A percentile compares a stretch with the other conserved stretches of the same genome.
Evolutionary conservation across 305 asterid species (phyloP).

Genomic region (Rubia balearica): DNA sequence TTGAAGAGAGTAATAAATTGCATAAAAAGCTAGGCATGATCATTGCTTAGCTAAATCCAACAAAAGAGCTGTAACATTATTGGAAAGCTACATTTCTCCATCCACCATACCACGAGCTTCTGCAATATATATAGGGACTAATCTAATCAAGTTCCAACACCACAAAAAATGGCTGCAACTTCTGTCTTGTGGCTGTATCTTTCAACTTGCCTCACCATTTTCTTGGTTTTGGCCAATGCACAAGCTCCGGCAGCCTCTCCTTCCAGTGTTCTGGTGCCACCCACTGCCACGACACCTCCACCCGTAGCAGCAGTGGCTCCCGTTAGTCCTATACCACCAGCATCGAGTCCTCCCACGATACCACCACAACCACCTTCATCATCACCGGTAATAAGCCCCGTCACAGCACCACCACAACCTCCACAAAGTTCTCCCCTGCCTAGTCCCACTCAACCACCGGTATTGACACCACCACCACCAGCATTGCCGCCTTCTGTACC

Average conservation of each 20-base stretch:
- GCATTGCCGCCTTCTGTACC: constrained; percentile 33
- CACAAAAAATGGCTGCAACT: constrained; percentile 45
- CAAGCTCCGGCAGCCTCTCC: constrained; percentile 87
- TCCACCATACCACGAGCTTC: constrained; percentile 13
- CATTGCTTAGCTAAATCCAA: constrained; percentile 23
- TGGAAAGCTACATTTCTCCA: constrained; percentile 33
- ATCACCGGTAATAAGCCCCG: background rate
- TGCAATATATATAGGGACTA: constrained; percentile 26
- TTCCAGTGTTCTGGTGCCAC: constrained; percentile 28
- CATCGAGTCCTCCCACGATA: constrained; percentile 26
- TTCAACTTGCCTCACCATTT: constrained; percentile 45
- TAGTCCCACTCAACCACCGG: background rate
- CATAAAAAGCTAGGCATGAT: background rate
- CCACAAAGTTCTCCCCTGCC: background rate
- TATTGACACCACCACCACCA: constrained; percentile 11
- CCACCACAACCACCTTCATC: constrained; percentile 22
- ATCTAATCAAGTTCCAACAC: constrained; percentile 28
- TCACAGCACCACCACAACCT: background rate
- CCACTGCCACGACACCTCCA: constrained; percentile 27
- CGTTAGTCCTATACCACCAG: constrained; percentile 20
- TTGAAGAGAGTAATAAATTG: background rate
- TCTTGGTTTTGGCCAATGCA: constrained; percentile 45
- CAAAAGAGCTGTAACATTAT: constrained; percentile 28
- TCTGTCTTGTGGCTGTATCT: constrained; percentile 30
- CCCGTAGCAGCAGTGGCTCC: constrained; percentile 22